These are phyloP conservation scores for Hydrangea macrophylla DNA, from an alignment of 148 eudicot species.

Conservation along the genomic window DNA sequence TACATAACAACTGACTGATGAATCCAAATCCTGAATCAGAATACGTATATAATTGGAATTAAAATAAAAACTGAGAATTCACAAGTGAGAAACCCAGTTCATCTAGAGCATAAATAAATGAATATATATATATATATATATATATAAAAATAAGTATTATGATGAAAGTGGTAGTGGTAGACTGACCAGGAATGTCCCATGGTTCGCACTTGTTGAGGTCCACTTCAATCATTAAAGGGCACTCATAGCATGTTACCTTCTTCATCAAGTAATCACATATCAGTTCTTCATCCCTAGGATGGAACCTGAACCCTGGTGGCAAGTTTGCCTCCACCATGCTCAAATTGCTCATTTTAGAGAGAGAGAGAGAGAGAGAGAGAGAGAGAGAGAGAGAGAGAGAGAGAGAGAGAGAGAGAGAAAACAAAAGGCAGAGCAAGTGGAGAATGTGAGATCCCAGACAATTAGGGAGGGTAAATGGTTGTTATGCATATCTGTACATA, in stretches of 20 bases:
- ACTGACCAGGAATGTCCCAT: slow-evolving; percentile 87
- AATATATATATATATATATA: background rate
- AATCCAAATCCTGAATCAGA: background rate
- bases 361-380: slow-evolving; percentile 4
- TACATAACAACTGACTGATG: background rate
- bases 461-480: slow-evolving; percentile 12
- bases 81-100: no score
- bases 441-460: slow-evolving; percentile 10
- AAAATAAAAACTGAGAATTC: no score
- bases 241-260: slow-evolving; percentile 37
- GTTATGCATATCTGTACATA: background rate
- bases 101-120: no score
- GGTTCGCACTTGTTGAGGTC: slow-evolving; percentile 94
- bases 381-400: background rate
- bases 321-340: slow-evolving; percentile 77
- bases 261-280: slow-evolving; percentile 83
- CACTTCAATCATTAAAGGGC: slow-evolving; percentile 60
- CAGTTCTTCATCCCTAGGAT: slow-evolving; percentile 84
- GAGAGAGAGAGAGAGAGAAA: slow-evolving; percentile 3
- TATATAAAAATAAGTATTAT: no score
- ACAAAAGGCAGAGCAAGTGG: no score
- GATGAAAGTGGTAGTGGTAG: background rate
- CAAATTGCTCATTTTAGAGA: slow-evolving; percentile 46
- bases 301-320: slow-evolving; percentile 93
- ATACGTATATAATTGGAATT: no score